Percentiles rank a stretch among this genome's conserved stretches.
Evolutionary conservation across 352 stramenopile genomes (phyloP).

Genomic region (Phytophthora ramorum): DNA sequence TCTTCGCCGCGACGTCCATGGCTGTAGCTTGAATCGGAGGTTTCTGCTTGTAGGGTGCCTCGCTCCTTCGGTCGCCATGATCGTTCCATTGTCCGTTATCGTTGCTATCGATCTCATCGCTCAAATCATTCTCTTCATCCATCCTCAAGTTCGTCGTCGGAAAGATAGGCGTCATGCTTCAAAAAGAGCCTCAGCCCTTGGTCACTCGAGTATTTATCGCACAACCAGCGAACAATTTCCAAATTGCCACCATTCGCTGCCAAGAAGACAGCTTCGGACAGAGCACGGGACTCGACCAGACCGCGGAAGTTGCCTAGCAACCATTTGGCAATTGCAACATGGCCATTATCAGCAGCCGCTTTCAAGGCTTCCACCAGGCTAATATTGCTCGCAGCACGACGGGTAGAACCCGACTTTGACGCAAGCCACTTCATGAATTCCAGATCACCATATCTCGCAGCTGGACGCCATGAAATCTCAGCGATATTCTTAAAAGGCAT

Average conservation of each 20-base stretch:
- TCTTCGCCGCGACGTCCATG: not conserved
- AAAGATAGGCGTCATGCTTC: not conserved
- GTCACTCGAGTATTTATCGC: not conserved
- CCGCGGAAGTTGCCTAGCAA: not conserved
- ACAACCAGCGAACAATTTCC: not conserved
- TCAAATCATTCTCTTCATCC: no score
- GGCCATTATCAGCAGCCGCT: not conserved
- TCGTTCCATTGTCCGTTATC: not conserved
- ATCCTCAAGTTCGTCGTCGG: not conserved
- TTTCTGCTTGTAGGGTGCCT: not conserved
- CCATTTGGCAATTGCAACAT: not conserved
- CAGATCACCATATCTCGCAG: constrained; percentile 1
- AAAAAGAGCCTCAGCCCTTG: not conserved
- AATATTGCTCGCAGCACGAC: not conserved
- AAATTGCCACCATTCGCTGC: not conserved
- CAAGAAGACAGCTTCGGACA: not conserved
- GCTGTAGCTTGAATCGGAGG: not conserved
- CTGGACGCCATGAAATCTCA: not conserved
- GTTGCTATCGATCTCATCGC: not conserved
- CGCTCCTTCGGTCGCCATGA: no score
- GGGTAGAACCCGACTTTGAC: not conserved
- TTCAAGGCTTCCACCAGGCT: not conserved
- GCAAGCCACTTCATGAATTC: not conserved
- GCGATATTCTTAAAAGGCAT: not conserved
- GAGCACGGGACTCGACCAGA: not conserved